Percentiles rank a stretch among this genome's conserved stretches.
These are phyloP conservation scores for Penicillium occitanis DNA, from an alignment of 2,329 filamentous ascomycete species.

Conservation along the genomic window DNA sequence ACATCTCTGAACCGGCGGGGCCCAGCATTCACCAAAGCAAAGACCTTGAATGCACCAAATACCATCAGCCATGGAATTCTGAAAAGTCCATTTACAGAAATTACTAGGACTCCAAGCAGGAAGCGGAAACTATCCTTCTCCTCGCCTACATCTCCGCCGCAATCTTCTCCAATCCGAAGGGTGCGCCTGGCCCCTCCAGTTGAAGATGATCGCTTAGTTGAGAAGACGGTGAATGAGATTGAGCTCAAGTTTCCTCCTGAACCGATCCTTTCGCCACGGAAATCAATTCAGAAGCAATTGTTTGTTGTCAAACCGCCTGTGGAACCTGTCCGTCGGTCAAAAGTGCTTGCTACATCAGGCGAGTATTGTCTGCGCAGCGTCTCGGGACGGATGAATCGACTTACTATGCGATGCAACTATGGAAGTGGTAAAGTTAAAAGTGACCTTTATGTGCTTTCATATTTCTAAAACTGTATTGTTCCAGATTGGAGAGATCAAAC, in stretches of 20 bases:
- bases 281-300: conserved; percentile 19
- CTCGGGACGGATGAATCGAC: conserved; percentile 32
- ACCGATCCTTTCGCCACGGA: conserved; percentile 12
- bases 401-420: conserved; percentile 38
- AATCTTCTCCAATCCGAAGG: conserved; percentile 51
- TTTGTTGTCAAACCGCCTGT: conserved; percentile 25
- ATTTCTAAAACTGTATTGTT: neutral
- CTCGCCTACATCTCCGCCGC: conserved; percentile 48
- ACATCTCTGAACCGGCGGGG: conserved; percentile 45
- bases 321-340: conserved; percentile 38
- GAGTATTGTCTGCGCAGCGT: conserved; percentile 42
- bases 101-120: conserved; percentile 42
- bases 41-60: conserved; percentile 27
- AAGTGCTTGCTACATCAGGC: conserved; percentile 38
- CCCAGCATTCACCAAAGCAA: conserved; percentile 42
- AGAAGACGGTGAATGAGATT: conserved; percentile 31
- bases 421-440: conserved; percentile 36
- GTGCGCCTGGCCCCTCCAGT: conserved; percentile 36
- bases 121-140: conserved; percentile 50
- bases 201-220: conserved; percentile 34
- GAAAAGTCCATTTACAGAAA: conserved; percentile 32
- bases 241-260: conserved; percentile 19
- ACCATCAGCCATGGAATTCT: conserved; percentile 24
- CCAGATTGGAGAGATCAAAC: conserved; percentile 60
- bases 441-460: neutral